Evolutionary conservation across 805 yeast genomes (phyloP).

Genomic region (Candida anglica): DNA sequence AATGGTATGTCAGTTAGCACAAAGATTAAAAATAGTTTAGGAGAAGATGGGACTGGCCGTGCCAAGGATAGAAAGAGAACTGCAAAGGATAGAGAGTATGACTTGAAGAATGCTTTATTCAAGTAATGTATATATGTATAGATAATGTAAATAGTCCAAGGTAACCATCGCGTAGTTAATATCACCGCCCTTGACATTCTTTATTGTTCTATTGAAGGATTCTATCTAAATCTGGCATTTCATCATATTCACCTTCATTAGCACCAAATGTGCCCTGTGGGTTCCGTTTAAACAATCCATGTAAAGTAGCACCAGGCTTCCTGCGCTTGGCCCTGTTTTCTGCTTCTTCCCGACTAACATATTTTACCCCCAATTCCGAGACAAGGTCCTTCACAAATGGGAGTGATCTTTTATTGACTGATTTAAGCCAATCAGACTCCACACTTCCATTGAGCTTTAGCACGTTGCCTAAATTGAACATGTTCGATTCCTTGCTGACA

Average conservation of each 20-base stretch:
- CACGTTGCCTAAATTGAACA: constrained; percentile 28
- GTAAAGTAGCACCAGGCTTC: constrained; percentile 3
- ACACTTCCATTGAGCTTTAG: constrained; percentile 13
- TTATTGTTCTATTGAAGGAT: too few species aligned
- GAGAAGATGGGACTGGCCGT: constrained; percentile 34
- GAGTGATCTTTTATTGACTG: constrained; percentile 9
- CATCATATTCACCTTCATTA: constrained; percentile 20
- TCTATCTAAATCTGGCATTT: constrained; percentile 20
- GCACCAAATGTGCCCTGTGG: constrained; percentile 8
- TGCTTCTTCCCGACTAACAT: constrained; percentile 16
- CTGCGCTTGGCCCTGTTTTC: constrained; percentile 10
- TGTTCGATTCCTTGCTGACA: constrained; percentile 16
- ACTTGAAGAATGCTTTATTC: constrained; percentile 34
- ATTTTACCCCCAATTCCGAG: constrained; percentile 17
- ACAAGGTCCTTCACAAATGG: constrained; percentile 16
- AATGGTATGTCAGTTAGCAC: constrained; percentile 20
- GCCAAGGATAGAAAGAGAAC: constrained; percentile 35
- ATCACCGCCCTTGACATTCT: too few species aligned
- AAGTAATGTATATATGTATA: constrained; percentile 10
- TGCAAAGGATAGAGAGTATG: constrained; percentile 42
- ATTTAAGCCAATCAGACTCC: constrained; percentile 13
- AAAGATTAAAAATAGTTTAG: constrained; percentile 30
- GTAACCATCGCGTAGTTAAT: too few species aligned
- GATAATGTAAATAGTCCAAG: too few species aligned
- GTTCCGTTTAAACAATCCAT: constrained; percentile 3